A percentile compares a stretch with the other conserved stretches of the same genome.
These are phyloP conservation scores for Ganoderma resinaceum DNA, from an alignment of 1,284 basidiomycete genomes.

Conservation along the genomic window DNA sequence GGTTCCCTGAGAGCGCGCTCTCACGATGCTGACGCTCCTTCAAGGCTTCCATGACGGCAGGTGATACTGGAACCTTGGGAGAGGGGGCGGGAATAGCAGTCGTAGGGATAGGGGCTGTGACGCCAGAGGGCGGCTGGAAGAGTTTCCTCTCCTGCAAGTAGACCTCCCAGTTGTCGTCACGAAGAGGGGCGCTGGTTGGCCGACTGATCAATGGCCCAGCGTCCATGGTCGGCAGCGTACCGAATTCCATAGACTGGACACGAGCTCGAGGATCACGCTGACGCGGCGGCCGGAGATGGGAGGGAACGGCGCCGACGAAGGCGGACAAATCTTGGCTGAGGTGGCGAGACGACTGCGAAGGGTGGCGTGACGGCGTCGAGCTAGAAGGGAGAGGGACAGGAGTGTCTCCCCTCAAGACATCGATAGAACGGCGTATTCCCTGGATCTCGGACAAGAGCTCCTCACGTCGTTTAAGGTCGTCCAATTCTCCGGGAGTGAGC, in stretches of 20 bases:
- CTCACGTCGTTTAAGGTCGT: slow-evolving; percentile 71
- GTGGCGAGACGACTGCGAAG: slow-evolving; percentile 70
- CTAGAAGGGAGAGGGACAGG: slow-evolving; percentile 60
- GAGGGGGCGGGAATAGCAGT: slow-evolving; percentile 51
- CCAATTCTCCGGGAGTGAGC: slow-evolving; percentile 53
- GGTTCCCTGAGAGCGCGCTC: slow-evolving; percentile 51
- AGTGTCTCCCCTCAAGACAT: slow-evolving; percentile 71
- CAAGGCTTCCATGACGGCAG: slow-evolving; percentile 77
- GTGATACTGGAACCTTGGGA: slow-evolving; percentile 61
- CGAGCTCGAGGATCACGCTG: slow-evolving; percentile 69
- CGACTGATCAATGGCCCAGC: slow-evolving; percentile 63
- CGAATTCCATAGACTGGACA: slow-evolving; percentile 73
- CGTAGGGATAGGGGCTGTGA: slow-evolving; percentile 74
- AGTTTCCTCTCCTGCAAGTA: slow-evolving; percentile 83
- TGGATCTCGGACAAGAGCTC: slow-evolving; percentile 78
- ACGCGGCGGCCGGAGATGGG: slow-evolving; percentile 72
- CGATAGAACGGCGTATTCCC: slow-evolving; percentile 79
- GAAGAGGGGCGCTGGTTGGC: slow-evolving; percentile 74
- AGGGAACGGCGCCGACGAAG: slow-evolving; percentile 52
- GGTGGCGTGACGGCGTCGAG: slow-evolving; percentile 59
- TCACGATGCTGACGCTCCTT: slow-evolving; percentile 72
- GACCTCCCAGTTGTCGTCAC: slow-evolving; percentile 76
- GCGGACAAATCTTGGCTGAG: slow-evolving; percentile 67
- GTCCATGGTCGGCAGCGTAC: slow-evolving; percentile 57
- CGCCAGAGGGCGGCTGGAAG: slow-evolving; percentile 80